Base-by-base conservation (phyloP, 2,329 filamentous ascomycete species). In the Nothophaeocryptopus gaeumannii region DNA sequence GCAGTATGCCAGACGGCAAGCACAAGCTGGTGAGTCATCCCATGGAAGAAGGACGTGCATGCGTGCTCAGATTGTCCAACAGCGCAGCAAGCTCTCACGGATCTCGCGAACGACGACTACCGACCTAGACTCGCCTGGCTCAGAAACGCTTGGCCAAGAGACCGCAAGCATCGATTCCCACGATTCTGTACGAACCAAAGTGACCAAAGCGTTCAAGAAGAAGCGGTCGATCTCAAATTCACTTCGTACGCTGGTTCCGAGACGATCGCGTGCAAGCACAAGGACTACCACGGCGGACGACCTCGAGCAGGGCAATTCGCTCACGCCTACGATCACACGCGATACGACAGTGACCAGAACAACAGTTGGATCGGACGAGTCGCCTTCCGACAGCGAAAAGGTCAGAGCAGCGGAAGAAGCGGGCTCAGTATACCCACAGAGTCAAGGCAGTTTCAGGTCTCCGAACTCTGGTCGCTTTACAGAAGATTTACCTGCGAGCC, bases 401-500 rank as follows among this genome's bases (percentile, higher is more conserved):
- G 39, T 12, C n/a, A n/a, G 20, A 26, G 47, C 42, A 5, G 35
- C 16, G n/a, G 37, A 36, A 10, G 40, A 39, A 31, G 48, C 42
- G n/a, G 13, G 46, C 14, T 34, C 26, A 31, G 14, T 54, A 12
- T 50, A 34, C 33, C 51, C 51, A 14, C 31, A 44, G n/a, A 51
- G 47, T 35, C 36, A 30, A 26, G 51, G 51, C 20, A 26, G 20
- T 26, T 26, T 26, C 20, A 3, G 20, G 7, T 26, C 20, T 26
- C 20, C 20, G 4, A 26, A 26, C 20, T 26, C 20, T 26, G 20
- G 20, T 26, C 47, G 40, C 30, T 55, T 45, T 45, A 40, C 51
- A 11, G 37, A 52, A 29, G 50, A 51, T 13, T 16, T 42, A n/a
- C 41, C 53, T 31, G 48, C 20, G 31, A 53, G 43, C 33, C 49